Base-by-base conservation (phyloP, 179 eudicot species). In the Silene vulgaris region DNA sequence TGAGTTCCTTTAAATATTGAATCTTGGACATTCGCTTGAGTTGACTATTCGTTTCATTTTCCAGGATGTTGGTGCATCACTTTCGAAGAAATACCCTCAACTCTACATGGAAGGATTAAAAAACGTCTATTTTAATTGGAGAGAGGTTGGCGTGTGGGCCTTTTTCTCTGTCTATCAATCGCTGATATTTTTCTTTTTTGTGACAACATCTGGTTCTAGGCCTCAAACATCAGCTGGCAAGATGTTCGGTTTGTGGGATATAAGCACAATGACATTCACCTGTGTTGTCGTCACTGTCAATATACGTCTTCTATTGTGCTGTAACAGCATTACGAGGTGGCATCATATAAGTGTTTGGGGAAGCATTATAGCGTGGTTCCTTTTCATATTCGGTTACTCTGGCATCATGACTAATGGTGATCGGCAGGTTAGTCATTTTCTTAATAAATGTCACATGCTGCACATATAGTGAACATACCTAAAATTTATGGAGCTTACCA, bases 241-340 rank as follows among this genome's bases (percentile, higher is more conserved):
- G 88, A 89, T 89, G 85, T 86, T 95, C 72, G 97, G 99, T 74
- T 88, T 90, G 66, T 95, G 99, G 99, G 99, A 95, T 79, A 87
- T 92, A 63, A 95, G 99, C 82, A 92, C 99, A 62, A 88, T 90
- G 92, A 92, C 91, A 71, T 95, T 92, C 86, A 92, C 91, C 8
- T 86, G 91, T 84, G 80, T 95, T 29, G 89, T 95, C 21, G 76
- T 90, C 66, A 92, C 99, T 32, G 97, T 90, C 73, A 95, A 95
- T 77, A 73, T 95, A 83, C 97, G 99, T 56, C 96, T 95, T 76
- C 90, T 95, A 50, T 63, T 95, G 97, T 86, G 87, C 88, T 95
- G 97, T 37, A 87, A 90, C 84, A 89, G 82, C 74, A 82, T 95
- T 69, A 95, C 99, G 37, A 84, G 84, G 78, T 95, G 97, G 99